A percentile compares a stretch with the other conserved stretches of the same genome.
These are phyloP conservation scores for Hymenoscyphus albidus DNA, from an alignment of 2,329 filamentous ascomycete species.

Conservation along the genomic window DNA sequence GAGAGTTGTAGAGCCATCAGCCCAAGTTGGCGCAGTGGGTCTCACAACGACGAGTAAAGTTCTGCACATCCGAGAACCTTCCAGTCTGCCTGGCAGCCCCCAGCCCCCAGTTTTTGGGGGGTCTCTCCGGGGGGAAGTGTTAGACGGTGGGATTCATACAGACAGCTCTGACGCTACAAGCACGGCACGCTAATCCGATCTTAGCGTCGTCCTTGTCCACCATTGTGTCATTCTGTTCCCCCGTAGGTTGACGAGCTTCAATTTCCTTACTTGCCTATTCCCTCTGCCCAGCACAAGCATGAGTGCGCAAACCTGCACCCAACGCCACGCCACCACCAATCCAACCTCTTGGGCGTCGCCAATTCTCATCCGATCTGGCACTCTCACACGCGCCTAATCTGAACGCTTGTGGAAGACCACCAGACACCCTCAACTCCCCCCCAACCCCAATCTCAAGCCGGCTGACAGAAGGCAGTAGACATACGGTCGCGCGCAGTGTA, in stretches of 20 bases:
- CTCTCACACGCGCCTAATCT: neutral
- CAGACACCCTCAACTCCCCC: too few species aligned
- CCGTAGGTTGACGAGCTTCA: neutral
- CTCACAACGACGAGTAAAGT: neutral
- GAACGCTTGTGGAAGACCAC: neutral
- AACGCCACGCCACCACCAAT: conserved; percentile 2
- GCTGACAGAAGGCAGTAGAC: too few species aligned
- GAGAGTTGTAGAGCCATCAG: neutral
- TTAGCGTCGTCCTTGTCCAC: conserved; percentile 2
- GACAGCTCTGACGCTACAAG: neutral
- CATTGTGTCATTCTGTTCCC: neutral
- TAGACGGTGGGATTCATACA: neutral
- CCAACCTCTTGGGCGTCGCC: neutral
- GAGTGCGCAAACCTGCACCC: neutral
- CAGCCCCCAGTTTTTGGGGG: conserved; percentile 1
- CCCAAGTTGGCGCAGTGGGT: neutral
- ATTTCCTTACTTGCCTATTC: neutral
- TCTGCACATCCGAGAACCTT: neutral
- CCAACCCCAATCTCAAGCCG: too few species aligned
- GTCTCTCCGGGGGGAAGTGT: neutral
- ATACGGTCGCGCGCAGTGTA: too few species aligned
- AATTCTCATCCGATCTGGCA: neutral
- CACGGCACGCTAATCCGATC: neutral
- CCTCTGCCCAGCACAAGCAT: neutral
- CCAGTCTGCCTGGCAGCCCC: neutral